Percentiles rank a stretch among this genome's conserved stretches.
phyloP scores from a whole-genome alignment of 164 flowering plant genomes.

The Nymphaea thermarum region DNA sequence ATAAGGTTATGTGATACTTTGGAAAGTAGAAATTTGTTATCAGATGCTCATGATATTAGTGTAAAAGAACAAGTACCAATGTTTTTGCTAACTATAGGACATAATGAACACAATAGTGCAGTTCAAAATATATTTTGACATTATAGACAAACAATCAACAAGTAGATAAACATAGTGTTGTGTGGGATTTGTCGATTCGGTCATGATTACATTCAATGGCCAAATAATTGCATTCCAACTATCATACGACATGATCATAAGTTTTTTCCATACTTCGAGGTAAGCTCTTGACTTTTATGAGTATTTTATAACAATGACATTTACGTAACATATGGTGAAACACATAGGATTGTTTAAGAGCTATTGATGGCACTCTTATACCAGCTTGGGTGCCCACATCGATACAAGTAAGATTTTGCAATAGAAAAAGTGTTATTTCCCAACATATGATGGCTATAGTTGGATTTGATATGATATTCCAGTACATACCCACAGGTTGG shows the following conservation, averaged over 20 bases:
- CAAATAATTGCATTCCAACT: neutral
- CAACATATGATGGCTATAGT: neutral
- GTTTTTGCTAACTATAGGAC: constrained; percentile 6
- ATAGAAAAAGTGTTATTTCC: constrained; percentile 29
- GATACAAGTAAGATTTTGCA: constrained; percentile 54
- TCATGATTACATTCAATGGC: constrained; percentile 3
- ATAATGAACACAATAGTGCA: neutral
- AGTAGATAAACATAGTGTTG: constrained; percentile 7
- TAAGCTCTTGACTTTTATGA: neutral
- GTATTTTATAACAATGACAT: neutral
- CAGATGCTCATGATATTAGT: constrained; percentile 1
- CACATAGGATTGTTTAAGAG: constrained; percentile 49
- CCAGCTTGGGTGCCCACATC: constrained; percentile 52
- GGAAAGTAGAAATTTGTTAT: neutral
- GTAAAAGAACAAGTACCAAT: constrained; percentile 9
- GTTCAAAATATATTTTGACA: constrained; percentile 1
- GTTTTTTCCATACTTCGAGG: constrained; percentile 8
- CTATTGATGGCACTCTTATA: constrained; percentile 44
- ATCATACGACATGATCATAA: neutral
- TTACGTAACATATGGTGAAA: neutral
- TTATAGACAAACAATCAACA: neutral
- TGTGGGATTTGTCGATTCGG: constrained; percentile 1
- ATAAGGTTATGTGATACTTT: constrained; percentile 1
- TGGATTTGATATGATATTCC: neutral
- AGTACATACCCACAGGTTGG: neutral